A percentile compares a stretch with the other conserved stretches of the same genome.
phyloP scores from a whole-genome alignment of 345 rosid genomes.

The Aquilaria yunnanensis region DNA sequence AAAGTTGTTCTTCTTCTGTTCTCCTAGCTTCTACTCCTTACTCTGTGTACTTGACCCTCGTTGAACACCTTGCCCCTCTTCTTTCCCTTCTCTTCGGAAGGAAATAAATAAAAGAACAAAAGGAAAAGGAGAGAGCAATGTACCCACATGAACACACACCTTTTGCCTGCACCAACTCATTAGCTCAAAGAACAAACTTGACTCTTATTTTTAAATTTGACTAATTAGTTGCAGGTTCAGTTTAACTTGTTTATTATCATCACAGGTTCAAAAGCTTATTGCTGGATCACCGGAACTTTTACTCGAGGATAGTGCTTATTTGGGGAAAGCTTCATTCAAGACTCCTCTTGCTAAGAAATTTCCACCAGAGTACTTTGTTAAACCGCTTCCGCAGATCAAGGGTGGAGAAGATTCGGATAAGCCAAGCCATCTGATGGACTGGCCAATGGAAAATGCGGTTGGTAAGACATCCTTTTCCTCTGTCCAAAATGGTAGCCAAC shows the following conservation, averaged over 20 bases:
- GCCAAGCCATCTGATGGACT: conserved; percentile 36
- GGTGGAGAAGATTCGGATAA: conserved; percentile 33
- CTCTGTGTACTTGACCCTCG: neutral
- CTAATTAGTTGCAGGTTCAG: too few species aligned
- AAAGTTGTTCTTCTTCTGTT: conserved; percentile 12
- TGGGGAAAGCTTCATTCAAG: conserved; percentile 36
- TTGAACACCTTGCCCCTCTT: too few species aligned
- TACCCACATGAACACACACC: too few species aligned
- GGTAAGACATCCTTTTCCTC: conserved; percentile 31
- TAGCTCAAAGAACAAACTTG: too few species aligned
- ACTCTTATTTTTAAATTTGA: too few species aligned
- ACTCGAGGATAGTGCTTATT: conserved; percentile 43
- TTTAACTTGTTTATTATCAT: conserved; percentile 4
- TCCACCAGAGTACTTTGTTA: conserved; percentile 27
- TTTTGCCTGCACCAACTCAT: neutral
- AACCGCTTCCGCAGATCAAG: conserved; percentile 34
- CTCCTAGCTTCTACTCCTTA: conserved; percentile 13
- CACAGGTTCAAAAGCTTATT: conserved; percentile 75
- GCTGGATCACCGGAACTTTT: conserved; percentile 65
- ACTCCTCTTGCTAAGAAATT: conserved; percentile 38
- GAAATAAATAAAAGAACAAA: too few species aligned
- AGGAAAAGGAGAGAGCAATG: too few species aligned
- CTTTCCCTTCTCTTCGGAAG: too few species aligned
- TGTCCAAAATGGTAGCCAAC: conserved; percentile 27
- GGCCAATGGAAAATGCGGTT: conserved; percentile 55